Base-by-base conservation (phyloP, 345 rosid species). In the Corchorus olitorius region DNA sequence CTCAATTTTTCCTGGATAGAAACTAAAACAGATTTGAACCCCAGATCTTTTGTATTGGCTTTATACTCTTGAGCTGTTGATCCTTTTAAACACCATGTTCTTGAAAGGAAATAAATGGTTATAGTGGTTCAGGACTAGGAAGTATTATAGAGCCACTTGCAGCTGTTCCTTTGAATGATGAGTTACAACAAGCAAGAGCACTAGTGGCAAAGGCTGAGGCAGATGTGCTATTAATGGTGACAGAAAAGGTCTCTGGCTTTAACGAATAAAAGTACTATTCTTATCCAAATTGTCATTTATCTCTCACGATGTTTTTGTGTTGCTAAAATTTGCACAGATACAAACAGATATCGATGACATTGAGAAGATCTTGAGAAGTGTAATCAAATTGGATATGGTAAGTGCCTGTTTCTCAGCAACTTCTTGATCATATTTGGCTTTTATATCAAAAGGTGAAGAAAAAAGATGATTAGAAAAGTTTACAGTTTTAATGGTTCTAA, bases 91-190 rank as follows among this genome's bases (percentile, higher is more conserved):
- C 63, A 74, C 66, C 66, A 33, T 1, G 74, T 61, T 79, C 61
- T 83, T 84, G 78, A 90, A 82, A 70, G 67, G 74, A 80, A 76
- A 81, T 87, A 71, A 83, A 64, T 80, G 80, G 71, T 50, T 85
- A 78, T 84, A 95, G 99, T 89, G 90, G 87, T 85, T 89, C 99
- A 87, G 92, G 97, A 70, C 79, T 72, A 73, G 91, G 89, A 85
- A 87, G 86, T 81, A 82, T 87, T 73, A 54, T 90, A 14, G 97
- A 95, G 88, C 99, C 99, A 77, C 83, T 95, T 39, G 77, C 84
- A 58, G 99, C 96, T 5, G 91, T 92, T 76, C 86, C 93, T 79
- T 81, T 93, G 76, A 93, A 95, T 73, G 99, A 92, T 75, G 98
- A 95, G 76, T 81, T 95, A 81, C 90, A 92, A 82, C 86, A 77